Evolutionary conservation across 140 eudicot genomes (phyloP), one percentile per base, ranked within the genome.

Genomic region (Cichorium intybus): DNA sequence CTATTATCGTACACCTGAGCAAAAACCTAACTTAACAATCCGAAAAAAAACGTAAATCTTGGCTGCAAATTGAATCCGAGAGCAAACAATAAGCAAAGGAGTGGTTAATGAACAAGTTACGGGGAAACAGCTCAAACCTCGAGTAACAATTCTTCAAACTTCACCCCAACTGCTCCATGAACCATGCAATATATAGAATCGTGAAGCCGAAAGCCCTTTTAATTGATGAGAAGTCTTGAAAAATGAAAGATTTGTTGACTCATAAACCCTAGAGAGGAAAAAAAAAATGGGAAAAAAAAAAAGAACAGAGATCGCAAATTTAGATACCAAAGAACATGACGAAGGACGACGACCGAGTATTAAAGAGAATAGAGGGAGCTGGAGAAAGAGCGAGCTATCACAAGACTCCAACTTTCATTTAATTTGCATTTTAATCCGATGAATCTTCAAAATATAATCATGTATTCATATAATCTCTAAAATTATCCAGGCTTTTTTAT

Each of bases 221-320:
- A 59, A 60, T 71, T 20, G 56, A 37, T 50, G 29, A 49, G 45
- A 60, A 29, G 68, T 24, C 10, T 23, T 49, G 46, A 20, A 45
- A 53, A 23, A 16, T 3, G 71, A 62, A 45, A 29, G 59, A 53
- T 43, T 71, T 55, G 34, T 56, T 22, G 53, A 63, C 37, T 26
- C 39, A 54, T 72, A 64, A 72, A 72, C 77, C 77, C 77, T 72
- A 72, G 72, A 69, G 62, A 39, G 56, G 15, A 49, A 35, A 54
- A 12, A 3, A 51, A 61, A 15, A 67, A 12, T 17, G 43, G 18
- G 35, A 53, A 26, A 43, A 60, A 60, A 69, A 34, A 57, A 59
- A 71, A 26, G 46, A 68, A 41, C 71, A 72, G 77, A 64, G 77
- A 72, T 72, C 77, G 72, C 66, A 35, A 70, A 24, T 10, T 60